Base-by-base conservation (phyloP, 306 rosid species). In the Mimosa pudica region DNA sequence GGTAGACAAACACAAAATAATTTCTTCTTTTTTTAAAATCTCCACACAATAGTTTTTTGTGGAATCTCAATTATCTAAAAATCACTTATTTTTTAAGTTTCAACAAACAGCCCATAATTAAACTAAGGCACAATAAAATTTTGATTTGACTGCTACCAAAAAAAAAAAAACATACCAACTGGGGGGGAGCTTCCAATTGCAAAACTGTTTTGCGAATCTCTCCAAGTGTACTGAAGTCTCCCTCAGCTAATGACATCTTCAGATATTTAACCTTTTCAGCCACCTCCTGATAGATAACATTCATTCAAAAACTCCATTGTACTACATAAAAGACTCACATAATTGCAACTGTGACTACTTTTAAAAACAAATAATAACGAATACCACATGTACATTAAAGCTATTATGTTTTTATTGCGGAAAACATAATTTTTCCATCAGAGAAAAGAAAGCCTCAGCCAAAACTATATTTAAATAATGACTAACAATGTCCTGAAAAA, bases 141-240 rank as follows among this genome's bases (percentile, higher is more conserved):
- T 71, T 71, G 81, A 52, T 14, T 64, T 24, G 65, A 70, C 82
- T 51, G 54, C 63, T 41, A 79, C 78, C 35, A 84, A 60, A 64
- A 67, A 67, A 84, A 60, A 64, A 67, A 67, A 68, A 69, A 57
- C 86, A 73, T 93, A 95, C 98, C 96, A 95, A 81, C 77, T 80
- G 84, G 77, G 89, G 71, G 72, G 97, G 91, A 65, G 98, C 97
- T 75, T 84, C 83, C 83, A 95, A 65, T 85, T 93, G 90, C 78
- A 93, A 77, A 86, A 95, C 92, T 68, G 97, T 93, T 82, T 88
- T 78, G 8, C 99, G 97, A 83, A 95, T 95, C 84, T 91, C 91
- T 89, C 78, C 68, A 68, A 95, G 97, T 14, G 78, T 83, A 80
- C 86, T 83, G 76, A 86, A 91, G 54, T 93, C 93, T 79, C 86